These are phyloP conservation scores for Delonix regia DNA, from an alignment of 306 rosid species.

Conservation along the genomic window DNA sequence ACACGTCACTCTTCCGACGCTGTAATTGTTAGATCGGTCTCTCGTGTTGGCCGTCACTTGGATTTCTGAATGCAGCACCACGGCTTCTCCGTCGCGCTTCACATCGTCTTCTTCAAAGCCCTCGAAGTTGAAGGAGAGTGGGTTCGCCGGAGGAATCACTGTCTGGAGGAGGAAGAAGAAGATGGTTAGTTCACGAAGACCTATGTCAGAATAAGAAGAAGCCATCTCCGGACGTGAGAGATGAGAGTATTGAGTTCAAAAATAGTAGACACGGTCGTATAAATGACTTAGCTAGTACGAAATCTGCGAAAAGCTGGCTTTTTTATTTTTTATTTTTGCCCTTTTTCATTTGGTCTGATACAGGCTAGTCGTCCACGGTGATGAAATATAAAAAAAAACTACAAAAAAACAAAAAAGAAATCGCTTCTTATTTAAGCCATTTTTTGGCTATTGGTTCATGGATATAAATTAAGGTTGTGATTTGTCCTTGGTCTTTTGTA, in stretches of 20 bases:
- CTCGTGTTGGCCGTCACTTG: conserved; percentile 34
- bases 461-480: not conserved
- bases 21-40: conserved; percentile 5
- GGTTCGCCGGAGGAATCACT: not conserved
- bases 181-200: not conserved
- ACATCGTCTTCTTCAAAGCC: conserved; percentile 27
- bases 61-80: conserved; percentile 13
- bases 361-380: not conserved
- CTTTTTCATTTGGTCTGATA: too few species aligned
- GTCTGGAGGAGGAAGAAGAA: not conserved
- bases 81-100: conserved; percentile 34
- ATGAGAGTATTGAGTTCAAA: not conserved
- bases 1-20: conserved; percentile 54
- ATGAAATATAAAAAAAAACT: not conserved
- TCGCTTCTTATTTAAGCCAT: too few species aligned
- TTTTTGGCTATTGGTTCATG: not conserved
- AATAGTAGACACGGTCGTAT: not conserved
- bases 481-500: not conserved
- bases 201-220: not conserved
- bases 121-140: conserved; percentile 38
- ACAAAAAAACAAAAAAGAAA: too few species aligned
- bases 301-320: not conserved
- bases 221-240: not conserved
- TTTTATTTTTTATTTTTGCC: too few species aligned
- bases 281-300: not conserved